Evolutionary conservation across 2,329 filamentous ascomycete species (phyloP), one percentile per base, ranked within the genome.

Genomic region (Cordyceps fumosorosea): DNA sequence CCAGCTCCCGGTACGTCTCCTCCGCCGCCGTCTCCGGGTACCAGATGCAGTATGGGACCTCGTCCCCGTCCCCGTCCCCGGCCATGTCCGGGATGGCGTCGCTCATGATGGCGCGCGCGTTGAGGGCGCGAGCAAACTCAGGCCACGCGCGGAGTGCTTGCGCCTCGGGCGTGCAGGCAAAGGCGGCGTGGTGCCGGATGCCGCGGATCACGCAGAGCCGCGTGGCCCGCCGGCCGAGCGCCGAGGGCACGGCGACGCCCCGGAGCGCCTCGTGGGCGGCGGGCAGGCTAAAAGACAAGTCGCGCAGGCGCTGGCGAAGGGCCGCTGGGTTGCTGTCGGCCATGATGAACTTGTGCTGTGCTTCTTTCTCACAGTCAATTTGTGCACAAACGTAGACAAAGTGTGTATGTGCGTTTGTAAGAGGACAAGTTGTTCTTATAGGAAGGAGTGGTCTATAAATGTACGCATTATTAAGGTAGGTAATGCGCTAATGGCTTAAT

Each of bases 21-120:
- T 77, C 74, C 0, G 63, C 63, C 8, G 76, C 70, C 10, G 69
- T 47, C 2, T 75, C 69, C 0, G 76, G 76, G 63, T 75, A 64
- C 74, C 74, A 77, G 58, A 78, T 76, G 64, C 75, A 78, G 65
- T 78, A 77, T 67, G 64, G 3, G 69, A 67, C 20, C 20, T 52
- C 26, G 48, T 52, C 40, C 3, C 16, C 44, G 40, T 56, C 42
- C 12, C 65, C 57, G 16, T 64, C 37, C 12, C 65, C 57, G 16
- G 64, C 37, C 1, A 65, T 71, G 10, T 69, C 65, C 1, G 74
- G 75, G n/a, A 77, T 67, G 3, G 16, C 56, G 45, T 71, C 68
- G 65, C 71, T 74, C 71, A 75, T 75, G 47, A 74, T 74, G 44
- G 64, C 57, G n/a, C 72, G 68, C 14, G 73, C 73, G 62, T 75